Percentiles rank a stretch among this genome's conserved stretches.
phyloP scores from a whole-genome alignment of 1,139 yeast species.

The Pichia norvegensis region DNA sequence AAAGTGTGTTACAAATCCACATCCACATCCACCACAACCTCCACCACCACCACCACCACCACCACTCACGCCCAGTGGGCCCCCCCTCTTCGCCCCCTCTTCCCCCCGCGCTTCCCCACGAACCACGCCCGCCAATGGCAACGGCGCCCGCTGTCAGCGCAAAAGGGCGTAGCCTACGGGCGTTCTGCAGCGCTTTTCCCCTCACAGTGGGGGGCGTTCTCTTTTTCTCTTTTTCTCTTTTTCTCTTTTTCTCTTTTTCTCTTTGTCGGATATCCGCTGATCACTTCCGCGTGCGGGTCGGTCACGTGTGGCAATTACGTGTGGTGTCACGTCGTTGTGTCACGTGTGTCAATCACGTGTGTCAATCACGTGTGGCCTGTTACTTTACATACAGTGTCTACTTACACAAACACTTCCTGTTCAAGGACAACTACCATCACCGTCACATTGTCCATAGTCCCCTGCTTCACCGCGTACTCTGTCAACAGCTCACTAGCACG shows the following conservation, averaged over 20 bases:
- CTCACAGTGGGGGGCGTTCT: too few relatives aligned
- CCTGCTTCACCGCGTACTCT: slow-evolving; percentile 66
- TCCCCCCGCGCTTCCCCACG: neutral
- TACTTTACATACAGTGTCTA: too few relatives aligned
- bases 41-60: neutral
- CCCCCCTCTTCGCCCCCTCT: neutral
- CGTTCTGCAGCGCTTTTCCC: neutral
- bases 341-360: too few relatives aligned
- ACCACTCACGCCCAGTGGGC: neutral
- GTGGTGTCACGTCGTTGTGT: too few relatives aligned
- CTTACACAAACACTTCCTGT: slow-evolving; percentile 32
- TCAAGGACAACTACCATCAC: slow-evolving; percentile 77
- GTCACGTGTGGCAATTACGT: too few relatives aligned
- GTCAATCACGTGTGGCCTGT: neutral
- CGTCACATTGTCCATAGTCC: slow-evolving; percentile 87
- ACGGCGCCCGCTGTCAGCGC: neutral
- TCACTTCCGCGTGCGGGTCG: neutral
- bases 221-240: too few relatives aligned
- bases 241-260: too few relatives aligned
- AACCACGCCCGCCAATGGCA: neutral
- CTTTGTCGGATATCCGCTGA: neutral
- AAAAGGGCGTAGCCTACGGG: neutral
- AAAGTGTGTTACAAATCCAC: neutral
- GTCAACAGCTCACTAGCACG: slow-evolving; percentile 65
- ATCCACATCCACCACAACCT: too few relatives aligned